Evolutionary conservation across 2,329 filamentous ascomycete species (phyloP).

Genomic region (Sporothrix phasma): DNA sequence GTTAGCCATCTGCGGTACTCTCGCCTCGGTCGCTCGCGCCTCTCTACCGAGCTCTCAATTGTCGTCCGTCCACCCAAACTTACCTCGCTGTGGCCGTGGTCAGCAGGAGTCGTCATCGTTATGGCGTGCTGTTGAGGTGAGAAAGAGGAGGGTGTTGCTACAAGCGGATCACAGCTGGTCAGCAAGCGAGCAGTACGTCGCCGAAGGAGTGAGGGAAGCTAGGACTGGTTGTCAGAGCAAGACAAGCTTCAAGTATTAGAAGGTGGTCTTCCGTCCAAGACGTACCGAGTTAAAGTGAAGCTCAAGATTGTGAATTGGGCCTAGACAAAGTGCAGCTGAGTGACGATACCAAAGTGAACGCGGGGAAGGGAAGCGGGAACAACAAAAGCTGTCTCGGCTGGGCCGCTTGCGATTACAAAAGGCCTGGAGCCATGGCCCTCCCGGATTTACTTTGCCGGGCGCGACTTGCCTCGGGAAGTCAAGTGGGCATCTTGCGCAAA

Average conservation of each 20-base stretch:
- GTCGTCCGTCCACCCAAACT: background rate
- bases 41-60: background rate
- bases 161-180: background rate
- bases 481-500: background rate
- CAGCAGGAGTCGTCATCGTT: constrained; percentile 28
- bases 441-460: background rate
- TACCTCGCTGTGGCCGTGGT: constrained; percentile 26
- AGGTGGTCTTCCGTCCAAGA: background rate
- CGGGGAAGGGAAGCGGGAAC: background rate
- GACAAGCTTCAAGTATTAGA: background rate
- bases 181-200: background rate
- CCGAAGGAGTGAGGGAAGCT: background rate
- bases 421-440: background rate
- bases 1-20: background rate
- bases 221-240: no score
- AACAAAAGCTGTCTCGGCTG: background rate
- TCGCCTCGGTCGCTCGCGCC: background rate
- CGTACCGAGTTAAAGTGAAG: background rate
- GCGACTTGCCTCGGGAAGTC: background rate
- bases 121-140: constrained; percentile 7
- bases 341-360: background rate
- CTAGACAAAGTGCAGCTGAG: background rate
- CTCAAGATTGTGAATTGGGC: background rate
- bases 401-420: background rate
- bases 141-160: background rate